Conservation (phyloP, 164 flowering plant species). For the Dillenia suffruticosa region DNA sequence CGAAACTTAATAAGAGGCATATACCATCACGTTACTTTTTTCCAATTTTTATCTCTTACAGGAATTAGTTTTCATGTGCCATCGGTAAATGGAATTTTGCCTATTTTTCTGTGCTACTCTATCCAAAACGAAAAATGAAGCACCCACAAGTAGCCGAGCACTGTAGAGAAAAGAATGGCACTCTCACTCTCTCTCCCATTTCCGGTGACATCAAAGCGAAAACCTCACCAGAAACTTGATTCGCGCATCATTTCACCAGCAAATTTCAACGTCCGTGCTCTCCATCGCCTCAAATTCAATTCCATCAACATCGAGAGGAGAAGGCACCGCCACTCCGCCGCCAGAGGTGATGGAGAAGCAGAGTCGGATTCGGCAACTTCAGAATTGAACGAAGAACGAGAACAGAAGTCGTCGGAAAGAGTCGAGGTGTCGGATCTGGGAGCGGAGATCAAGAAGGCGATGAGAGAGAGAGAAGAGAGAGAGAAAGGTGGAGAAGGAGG, state of each 20-base stretch:
- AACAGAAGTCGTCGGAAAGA: not conserved
- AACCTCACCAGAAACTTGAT: not conserved
- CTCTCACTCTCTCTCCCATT: slow-evolving; percentile 8
- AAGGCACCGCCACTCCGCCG: slow-evolving; percentile 7
- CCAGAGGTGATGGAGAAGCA: slow-evolving; percentile 19
- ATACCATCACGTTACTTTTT: too few species aligned
- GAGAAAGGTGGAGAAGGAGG: slow-evolving; percentile 15
- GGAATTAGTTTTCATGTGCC: too few species aligned
- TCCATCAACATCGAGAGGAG: slow-evolving; percentile 1
- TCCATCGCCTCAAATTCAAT: not conserved
- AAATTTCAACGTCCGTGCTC: not conserved
- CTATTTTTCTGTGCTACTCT: too few species aligned
- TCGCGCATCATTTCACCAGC: not conserved
- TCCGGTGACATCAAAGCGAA: not conserved
- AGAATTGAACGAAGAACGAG: not conserved
- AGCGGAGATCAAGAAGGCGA: slow-evolving; percentile 40
- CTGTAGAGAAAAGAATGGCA: slow-evolving; percentile 5
- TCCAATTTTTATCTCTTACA: too few species aligned
- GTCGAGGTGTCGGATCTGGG: slow-evolving; percentile 30
- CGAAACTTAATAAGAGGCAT: too few species aligned
- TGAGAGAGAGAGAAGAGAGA: slow-evolving; percentile 28
- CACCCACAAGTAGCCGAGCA: too few species aligned
- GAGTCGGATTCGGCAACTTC: slow-evolving; percentile 7
- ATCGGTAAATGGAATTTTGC: too few species aligned
- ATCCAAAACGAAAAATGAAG: too few species aligned